Evolutionary conservation across 139 green algal species (phyloP).

Genomic region (Chlamydomonas urium): DNA sequence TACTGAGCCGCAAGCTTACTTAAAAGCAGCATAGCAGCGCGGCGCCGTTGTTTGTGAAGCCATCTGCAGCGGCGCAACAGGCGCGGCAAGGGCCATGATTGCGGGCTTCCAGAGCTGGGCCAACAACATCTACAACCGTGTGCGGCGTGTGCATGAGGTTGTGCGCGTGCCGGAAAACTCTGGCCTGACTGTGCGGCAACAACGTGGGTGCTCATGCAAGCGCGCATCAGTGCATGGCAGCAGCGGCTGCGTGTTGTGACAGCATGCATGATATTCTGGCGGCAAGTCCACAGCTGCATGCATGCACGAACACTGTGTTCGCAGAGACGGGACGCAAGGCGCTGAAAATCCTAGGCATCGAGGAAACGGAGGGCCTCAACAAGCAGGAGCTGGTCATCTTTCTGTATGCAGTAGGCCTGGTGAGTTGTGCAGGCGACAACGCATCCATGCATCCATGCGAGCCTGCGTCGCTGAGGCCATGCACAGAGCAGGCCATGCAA

Average conservation of each 20-base stretch:
- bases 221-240: neutral
- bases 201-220: conserved; percentile 8
- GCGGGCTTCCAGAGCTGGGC: neutral
- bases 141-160: neutral
- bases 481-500: neutral
- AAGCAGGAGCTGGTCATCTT: conserved; percentile 45
- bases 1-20: too few relatives aligned
- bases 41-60: too few relatives aligned
- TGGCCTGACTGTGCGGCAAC: conserved; percentile 16
- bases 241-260: neutral
- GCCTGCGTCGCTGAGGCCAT: too few relatives aligned
- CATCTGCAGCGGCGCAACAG: too few relatives aligned
- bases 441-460: neutral
- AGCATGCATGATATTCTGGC: neutral
- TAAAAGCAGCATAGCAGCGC: too few relatives aligned
- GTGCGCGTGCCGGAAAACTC: conserved; percentile 25
- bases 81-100: too few relatives aligned
- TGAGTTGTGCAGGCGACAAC: conserved; percentile 16
- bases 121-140: neutral
- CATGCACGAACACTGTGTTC: neutral
- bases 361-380: conserved; percentile 8
- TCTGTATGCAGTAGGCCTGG: conserved; percentile 45
- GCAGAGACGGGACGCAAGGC: conserved; percentile 37
- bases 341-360: conserved; percentile 31
- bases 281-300: neutral